Conservation (phyloP, 768 basidiomycete species). For the Lactarius sp. region DNA sequence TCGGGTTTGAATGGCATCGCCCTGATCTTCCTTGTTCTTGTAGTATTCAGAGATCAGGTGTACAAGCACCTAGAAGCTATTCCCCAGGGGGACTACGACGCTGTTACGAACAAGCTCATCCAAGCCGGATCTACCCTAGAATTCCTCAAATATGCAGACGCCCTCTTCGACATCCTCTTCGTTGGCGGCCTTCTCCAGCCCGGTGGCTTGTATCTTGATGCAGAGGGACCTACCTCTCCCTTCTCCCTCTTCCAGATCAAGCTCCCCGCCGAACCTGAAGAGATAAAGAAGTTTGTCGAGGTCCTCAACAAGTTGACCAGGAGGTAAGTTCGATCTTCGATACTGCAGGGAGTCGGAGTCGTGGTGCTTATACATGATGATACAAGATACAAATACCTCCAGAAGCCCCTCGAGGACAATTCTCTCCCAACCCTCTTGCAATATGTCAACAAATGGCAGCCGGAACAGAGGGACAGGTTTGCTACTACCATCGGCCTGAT, state of each 20-base stretch:
- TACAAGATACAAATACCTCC: conserved; percentile 95
- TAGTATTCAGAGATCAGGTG: conserved; percentile 91
- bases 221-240: conserved; percentile 77
- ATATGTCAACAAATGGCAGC: conserved; percentile 81
- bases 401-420: conserved; percentile 87
- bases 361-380: conserved; percentile 12
- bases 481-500: conserved; percentile 76
- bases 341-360: background rate
- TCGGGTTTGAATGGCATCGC: conserved; percentile 6
- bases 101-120: conserved; percentile 75
- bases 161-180: conserved; percentile 93
- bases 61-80: conserved; percentile 88
- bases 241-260: conserved; percentile 84
- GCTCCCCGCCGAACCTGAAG: conserved; percentile 71
- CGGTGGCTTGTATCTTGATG: conserved; percentile 87
- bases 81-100: conserved; percentile 74
- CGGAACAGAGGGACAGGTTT: conserved; percentile 75
- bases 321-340: conserved; percentile 47
- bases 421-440: conserved; percentile 82
- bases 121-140: conserved; percentile 92
- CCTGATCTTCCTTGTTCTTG: background rate
- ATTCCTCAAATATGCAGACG: conserved; percentile 94
- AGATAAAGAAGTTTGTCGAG: conserved; percentile 90
- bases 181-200: conserved; percentile 96
- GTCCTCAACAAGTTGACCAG: conserved; percentile 95